Percentiles rank a stretch among this genome's conserved stretches.
Conservation (phyloP, 148 eudicot species). For the Rhododendron griersonianum region DNA sequence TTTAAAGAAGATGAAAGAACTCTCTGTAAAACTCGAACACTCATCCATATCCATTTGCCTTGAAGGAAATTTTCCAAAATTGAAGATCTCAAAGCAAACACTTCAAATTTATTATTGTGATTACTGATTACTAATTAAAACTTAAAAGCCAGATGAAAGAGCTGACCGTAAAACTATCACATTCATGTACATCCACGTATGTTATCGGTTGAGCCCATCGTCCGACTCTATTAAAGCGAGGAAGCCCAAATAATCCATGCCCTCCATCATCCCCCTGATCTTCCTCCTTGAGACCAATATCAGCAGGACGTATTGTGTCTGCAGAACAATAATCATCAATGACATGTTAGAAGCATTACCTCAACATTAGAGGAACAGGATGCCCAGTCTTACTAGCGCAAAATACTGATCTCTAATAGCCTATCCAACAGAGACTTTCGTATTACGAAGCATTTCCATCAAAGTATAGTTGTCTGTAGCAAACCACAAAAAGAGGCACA, state of each 20-base stretch:
- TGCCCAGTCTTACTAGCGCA: not conserved
- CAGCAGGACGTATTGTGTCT: constrained; percentile 65
- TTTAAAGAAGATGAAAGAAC: not conserved
- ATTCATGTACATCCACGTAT: constrained; percentile 71
- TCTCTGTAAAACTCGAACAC: not conserved
- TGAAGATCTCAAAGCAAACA: constrained; percentile 1
- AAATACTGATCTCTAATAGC: not conserved
- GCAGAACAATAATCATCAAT: constrained; percentile 27
- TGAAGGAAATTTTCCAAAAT: not conserved
- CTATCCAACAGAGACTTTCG: not conserved
- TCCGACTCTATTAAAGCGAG: constrained; percentile 50
- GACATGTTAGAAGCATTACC: not conserved
- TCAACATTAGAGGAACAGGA: constrained; percentile 9
- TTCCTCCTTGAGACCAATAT: constrained; percentile 78
- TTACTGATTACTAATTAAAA: not conserved
- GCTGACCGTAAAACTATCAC: constrained; percentile 68
- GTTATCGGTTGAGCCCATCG: constrained; percentile 96
- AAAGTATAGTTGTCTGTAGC: not conserved
- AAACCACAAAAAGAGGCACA: not conserved
- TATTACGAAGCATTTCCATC: not conserved
- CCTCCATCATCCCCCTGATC: constrained; percentile 74
- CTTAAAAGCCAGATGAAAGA: not conserved
- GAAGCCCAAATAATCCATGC: constrained; percentile 62
- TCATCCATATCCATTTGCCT: not conserved
- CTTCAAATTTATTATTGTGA: not conserved